These are phyloP conservation scores for Xylaria grammica DNA, from an alignment of 495 filamentous ascomycete genomes.

Conservation along the genomic window DNA sequence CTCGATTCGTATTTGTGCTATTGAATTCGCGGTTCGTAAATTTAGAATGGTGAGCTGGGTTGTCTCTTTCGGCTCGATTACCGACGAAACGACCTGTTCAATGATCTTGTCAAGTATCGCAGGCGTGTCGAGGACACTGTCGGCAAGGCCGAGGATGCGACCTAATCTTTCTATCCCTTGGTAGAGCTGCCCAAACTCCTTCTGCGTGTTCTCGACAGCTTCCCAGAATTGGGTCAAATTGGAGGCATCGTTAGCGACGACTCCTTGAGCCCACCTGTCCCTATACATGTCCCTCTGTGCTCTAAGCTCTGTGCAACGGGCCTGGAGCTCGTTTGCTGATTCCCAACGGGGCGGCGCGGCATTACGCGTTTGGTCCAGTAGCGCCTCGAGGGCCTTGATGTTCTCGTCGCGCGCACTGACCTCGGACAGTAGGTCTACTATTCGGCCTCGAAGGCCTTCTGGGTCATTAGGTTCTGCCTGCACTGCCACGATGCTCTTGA, in stretches of 20 bases:
- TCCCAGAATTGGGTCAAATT: constrained; percentile 17
- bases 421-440: background rate
- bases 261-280: constrained; percentile 6
- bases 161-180: background rate
- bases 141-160: constrained; percentile 12
- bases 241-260: background rate
- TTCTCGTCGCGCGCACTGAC: background rate
- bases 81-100: background rate
- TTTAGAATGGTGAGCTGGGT: background rate
- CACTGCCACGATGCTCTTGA: background rate
- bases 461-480: background rate
- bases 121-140: constrained; percentile 1
- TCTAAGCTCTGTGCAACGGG: constrained; percentile 2
- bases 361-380: background rate
- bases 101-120: constrained; percentile 8
- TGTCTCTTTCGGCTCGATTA: background rate
- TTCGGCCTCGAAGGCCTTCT: background rate
- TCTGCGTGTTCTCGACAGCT: constrained; percentile 11
- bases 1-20: constrained; percentile 1
- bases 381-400: background rate
- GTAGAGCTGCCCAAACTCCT: constrained; percentile 14
- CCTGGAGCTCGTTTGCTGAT: background rate
- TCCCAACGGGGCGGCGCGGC: background rate
- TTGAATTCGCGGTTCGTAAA: background rate
- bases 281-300: constrained; percentile 3